These are phyloP conservation scores for Diaporthe destruens DNA, from an alignment of 2,329 filamentous ascomycete genomes.

Conservation along the genomic window DNA sequence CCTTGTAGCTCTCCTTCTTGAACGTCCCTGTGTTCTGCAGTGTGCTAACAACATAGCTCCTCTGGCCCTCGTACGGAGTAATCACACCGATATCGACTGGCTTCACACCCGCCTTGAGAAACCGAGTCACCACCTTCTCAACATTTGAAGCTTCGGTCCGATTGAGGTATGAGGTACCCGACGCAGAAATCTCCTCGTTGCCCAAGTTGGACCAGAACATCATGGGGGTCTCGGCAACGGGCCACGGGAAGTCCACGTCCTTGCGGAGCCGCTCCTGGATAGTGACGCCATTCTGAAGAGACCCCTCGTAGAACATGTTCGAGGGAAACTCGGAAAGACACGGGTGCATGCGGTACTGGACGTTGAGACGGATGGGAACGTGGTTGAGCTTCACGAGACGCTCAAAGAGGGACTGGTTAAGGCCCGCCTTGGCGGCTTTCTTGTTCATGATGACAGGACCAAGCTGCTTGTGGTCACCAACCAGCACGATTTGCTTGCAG, in stretches of 20 bases:
- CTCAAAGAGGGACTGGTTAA: slow-evolving; percentile 99
- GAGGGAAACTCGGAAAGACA: slow-evolving; percentile 97
- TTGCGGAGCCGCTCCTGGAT: slow-evolving; percentile 87
- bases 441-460: slow-evolving; percentile 99
- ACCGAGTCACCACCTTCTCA: slow-evolving; percentile 97
- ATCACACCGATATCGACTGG: slow-evolving; percentile 96
- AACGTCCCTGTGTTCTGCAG: slow-evolving; percentile 98
- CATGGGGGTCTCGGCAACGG: slow-evolving; percentile 93
- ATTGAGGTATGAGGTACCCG: slow-evolving; percentile 97
- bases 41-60: slow-evolving; percentile 98
- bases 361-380: slow-evolving; percentile 91
- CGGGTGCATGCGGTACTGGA: slow-evolving; percentile 99
- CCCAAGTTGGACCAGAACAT: slow-evolving; percentile 99
- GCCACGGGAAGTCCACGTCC: slow-evolving; percentile 99
- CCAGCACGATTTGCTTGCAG: slow-evolving; percentile 98
- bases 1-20: slow-evolving; percentile 99
- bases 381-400: slow-evolving; percentile 92
- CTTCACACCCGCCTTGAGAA: slow-evolving; percentile 98
- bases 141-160: slow-evolving; percentile 97
- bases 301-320: slow-evolving; percentile 99
- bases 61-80: slow-evolving; percentile 97
- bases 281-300: slow-evolving; percentile 95
- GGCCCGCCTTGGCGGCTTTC: slow-evolving; percentile 96
- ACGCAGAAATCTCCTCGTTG: slow-evolving; percentile 97
- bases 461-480: slow-evolving; percentile 97